Conservation (phyloP, 306 rosid genomes). For the Urtica urens region DNA sequence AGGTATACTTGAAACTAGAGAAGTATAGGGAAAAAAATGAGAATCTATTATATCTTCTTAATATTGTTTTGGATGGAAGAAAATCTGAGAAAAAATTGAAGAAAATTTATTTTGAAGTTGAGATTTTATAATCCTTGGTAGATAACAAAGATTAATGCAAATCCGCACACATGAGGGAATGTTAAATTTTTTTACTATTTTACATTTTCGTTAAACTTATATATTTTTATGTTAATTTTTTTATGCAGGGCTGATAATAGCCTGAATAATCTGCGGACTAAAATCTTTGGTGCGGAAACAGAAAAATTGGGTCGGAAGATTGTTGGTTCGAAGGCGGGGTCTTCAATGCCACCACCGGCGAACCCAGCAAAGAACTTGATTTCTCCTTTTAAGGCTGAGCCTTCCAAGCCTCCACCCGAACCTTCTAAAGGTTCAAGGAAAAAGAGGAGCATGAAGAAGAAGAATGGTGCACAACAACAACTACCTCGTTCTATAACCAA, state of each 20-base stretch:
- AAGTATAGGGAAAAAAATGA: too few species aligned
- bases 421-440: slow-evolving; percentile 15
- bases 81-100: too few species aligned
- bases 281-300: slow-evolving; percentile 20
- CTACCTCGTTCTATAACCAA: slow-evolving; percentile 7
- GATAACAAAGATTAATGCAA: too few species aligned
- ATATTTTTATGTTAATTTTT: slow-evolving; percentile 11
- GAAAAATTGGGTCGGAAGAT: background rate
- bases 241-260: slow-evolving; percentile 37
- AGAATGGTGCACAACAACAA: slow-evolving; percentile 4
- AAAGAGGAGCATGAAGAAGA: slow-evolving; percentile 30
- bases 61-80: too few species aligned
- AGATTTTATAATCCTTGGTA: too few species aligned
- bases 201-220: background rate
- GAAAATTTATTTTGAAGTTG: too few species aligned
- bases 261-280: slow-evolving; percentile 27
- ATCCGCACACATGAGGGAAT: too few species aligned
- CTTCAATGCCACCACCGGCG: slow-evolving; percentile 9
- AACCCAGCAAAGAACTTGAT: slow-evolving; percentile 24
- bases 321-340: slow-evolving; percentile 1
- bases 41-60: too few species aligned
- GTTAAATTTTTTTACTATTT: background rate
- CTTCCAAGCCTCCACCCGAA: slow-evolving; percentile 5
- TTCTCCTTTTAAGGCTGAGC: slow-evolving; percentile 13
- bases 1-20: too few species aligned